These are phyloP conservation scores for Penicillium sp. DNA, from an alignment of 2,329 filamentous ascomycete species.

Conservation along the genomic window DNA sequence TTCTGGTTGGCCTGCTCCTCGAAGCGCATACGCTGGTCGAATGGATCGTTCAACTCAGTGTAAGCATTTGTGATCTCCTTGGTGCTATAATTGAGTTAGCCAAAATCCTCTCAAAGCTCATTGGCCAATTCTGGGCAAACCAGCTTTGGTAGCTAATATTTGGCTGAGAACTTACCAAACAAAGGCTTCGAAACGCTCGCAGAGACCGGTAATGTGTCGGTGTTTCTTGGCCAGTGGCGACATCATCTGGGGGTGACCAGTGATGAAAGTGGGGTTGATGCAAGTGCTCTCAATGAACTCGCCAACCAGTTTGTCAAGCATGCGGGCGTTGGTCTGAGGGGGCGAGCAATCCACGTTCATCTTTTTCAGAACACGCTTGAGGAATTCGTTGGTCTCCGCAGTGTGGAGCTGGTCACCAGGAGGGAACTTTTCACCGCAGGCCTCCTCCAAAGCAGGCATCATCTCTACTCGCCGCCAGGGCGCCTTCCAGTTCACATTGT, in stretches of 20 bases:
- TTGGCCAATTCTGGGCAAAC: background rate
- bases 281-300: conserved; percentile 95
- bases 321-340: conserved; percentile 87
- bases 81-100: background rate
- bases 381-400: conserved; percentile 81
- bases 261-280: conserved; percentile 90
- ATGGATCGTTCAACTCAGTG: conserved; percentile 96
- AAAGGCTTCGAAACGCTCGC: conserved; percentile 96
- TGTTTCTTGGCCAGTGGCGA: conserved; percentile 95
- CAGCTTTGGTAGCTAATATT: background rate
- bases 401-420: conserved; percentile 86
- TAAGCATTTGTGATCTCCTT: conserved; percentile 94
- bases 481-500: conserved; percentile 91
- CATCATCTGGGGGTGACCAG: conserved; percentile 83
- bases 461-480: conserved; percentile 95
- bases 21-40: conserved; percentile 86
- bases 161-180: conserved; percentile 52
- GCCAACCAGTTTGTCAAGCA: conserved; percentile 91
- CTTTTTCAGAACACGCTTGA: conserved; percentile 81
- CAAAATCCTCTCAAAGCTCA: fast-evolving
- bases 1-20: conserved; percentile 97
- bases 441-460: conserved; percentile 89
- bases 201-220: conserved; percentile 74
- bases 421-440: conserved; percentile 90
- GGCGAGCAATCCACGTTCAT: conserved; percentile 84